Evolutionary conservation across 331 rosid genomes (phyloP), one percentile per base, ranked within the genome.

Genomic region (Cydonia oblonga): DNA sequence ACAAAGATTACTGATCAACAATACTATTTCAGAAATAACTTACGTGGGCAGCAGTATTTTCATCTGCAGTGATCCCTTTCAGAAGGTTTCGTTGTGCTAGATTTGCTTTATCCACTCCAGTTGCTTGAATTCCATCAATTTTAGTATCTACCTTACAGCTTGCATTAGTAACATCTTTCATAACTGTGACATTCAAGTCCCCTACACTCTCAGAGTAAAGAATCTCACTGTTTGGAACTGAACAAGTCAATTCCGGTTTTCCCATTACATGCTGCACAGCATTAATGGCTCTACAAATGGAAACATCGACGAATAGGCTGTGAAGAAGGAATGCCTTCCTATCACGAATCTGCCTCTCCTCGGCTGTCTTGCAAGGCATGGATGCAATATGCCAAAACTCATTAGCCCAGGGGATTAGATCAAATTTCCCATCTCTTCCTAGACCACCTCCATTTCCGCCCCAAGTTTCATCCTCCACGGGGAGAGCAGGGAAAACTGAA

Each of bases 11-110:
- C 54, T 59, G 64, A 72, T 68, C 71, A 72, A 19, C 74, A 20
- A 58, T 32, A 74, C 63, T 75, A 69, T 78, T 71, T 61, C 25
- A 35, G 23, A 80, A 83, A 58, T 40, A 72, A 78, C 97, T 76
- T 90, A 95, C 99, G 71, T 95, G 97, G 62, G 99, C 96, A 71
- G 96, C 97, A 32, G 97, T 95, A 81, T 91, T 95, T 85, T 95
- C 99, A 78, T 95, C 99, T 64, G 99, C 99, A 23, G 96, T 95
- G 74, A 95, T 91, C 78, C 99, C 99, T 84, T 95, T 91, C 72
- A 95, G 77, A 65, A 95, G 87, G 84, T 95, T 95, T 53, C 97
- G 84, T 58, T 90, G 87, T 24, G 85, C 81, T 66, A 91, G 80
- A 79, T 85, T 86, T 79, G 82, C 82, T 76, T 71, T 79, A 75